Conservation (phyloP, 2,329 filamentous ascomycete species). For the Fusarium staphyleae region DNA sequence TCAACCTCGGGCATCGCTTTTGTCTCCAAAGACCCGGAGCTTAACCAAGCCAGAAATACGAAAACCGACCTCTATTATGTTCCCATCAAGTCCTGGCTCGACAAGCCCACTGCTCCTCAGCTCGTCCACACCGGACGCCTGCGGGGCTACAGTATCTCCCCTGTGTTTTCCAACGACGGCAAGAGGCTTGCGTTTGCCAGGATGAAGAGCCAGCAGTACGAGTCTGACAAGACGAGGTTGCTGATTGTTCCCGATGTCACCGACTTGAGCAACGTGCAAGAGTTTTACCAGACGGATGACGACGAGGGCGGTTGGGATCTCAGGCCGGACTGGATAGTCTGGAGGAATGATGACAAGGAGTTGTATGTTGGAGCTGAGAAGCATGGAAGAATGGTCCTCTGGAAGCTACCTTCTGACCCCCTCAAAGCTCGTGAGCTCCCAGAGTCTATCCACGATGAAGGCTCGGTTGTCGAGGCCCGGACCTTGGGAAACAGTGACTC, state of each 20-base stretch:
- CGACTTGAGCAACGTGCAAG: constrained; percentile 64
- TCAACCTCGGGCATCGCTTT: constrained; percentile 71
- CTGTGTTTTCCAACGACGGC: constrained; percentile 78
- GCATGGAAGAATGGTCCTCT: constrained; percentile 67
- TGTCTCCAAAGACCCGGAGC: constrained; percentile 74
- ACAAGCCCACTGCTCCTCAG: constrained; percentile 59
- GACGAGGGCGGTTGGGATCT: constrained; percentile 69
- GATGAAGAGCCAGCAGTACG: constrained; percentile 80
- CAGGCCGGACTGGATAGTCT: constrained; percentile 63
- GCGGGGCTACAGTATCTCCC: constrained; percentile 69
- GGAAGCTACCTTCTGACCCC: constrained; percentile 65
- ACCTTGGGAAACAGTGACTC: constrained; percentile 56
- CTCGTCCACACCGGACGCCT: constrained; percentile 62
- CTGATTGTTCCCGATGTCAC: constrained; percentile 68
- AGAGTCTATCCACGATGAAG: constrained; percentile 57
- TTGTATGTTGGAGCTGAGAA: constrained; percentile 80
- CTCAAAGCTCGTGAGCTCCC: constrained; percentile 57
- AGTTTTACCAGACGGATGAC: constrained; percentile 68
- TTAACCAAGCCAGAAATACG: constrained; percentile 77
- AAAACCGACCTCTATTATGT: constrained; percentile 83
- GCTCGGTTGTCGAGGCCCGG: constrained; percentile 61
- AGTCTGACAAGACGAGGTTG: constrained; percentile 74
- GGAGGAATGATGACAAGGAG: constrained; percentile 65
- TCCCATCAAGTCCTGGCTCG: constrained; percentile 66
- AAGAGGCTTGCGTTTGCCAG: constrained; percentile 76